Base-by-base conservation (phyloP, 495 filamentous ascomycete species). In the Penicillium diatomitis region DNA sequence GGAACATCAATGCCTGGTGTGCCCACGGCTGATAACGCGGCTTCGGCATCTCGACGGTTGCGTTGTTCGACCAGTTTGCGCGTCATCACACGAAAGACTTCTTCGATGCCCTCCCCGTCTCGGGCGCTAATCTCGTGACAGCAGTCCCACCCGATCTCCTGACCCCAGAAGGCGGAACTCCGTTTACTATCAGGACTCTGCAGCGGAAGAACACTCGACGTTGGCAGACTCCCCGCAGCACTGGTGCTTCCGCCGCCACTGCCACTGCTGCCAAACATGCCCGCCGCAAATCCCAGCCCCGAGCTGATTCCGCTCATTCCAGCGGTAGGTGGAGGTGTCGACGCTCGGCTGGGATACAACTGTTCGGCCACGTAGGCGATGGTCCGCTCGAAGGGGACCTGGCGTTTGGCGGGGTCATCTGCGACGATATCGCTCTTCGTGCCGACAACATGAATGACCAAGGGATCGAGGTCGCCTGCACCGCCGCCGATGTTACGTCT, bases 81-180 rank as follows among this genome's bases (percentile, higher is more conserved):
- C 35, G 91, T 89, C 36, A 96, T 92, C 11, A 96, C 91, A 0
- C 90, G 79, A 56, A 98, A 98, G 0, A 98, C 91, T 70, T 98
- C 92, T 45, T 98, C 92, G 8, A 98, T 88, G 3, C 91, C 91
- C 71, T 97, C 91, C 11, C 92, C 92, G 61, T 87, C 87, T 73
- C 90, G 87, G 27, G 91, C 90, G 57, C 83, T 88, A 56, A 98
- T 91, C 71, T 98, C 91, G 67, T 97, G 91, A 58, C 91, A 96
- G 53, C 87, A 91, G 60, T 96, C 90, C 90, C 90, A 96, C 8
- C 88, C 88, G 6, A 87, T 83, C 56, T 96, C 89, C 58, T 92
- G 86, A 2, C 85, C 87, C 89, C 89, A 95, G 61, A 94, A 90
- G 4, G 86, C 87, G 34, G 80, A 85, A 52, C 80, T 86, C 34